phyloP scores from a whole-genome alignment of 805 yeast genomes.

The Saccharomycopsis capsularis region DNA sequence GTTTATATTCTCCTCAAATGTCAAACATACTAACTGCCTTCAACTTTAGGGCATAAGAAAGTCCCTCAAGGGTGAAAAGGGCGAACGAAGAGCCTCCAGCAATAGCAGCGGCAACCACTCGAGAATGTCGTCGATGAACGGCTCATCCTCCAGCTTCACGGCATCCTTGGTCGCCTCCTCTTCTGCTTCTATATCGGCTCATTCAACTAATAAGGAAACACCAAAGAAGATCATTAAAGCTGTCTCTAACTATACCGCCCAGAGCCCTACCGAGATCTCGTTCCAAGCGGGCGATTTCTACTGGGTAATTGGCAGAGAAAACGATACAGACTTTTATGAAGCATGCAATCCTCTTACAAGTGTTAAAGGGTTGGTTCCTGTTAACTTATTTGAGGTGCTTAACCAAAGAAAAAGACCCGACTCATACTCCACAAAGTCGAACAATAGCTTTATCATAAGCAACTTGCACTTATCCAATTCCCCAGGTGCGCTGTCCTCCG shows the following conservation, averaged over 20 bases:
- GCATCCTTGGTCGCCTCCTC: conserved; percentile 16
- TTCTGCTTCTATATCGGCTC: conserved; percentile 9
- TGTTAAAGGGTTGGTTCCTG: conserved; percentile 81
- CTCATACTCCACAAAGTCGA: conserved; percentile 25
- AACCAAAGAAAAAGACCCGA: conserved; percentile 24
- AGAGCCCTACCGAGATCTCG: conserved; percentile 62
- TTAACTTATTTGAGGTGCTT: conserved; percentile 72
- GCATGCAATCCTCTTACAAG: conserved; percentile 82
- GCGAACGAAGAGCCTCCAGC: conserved; percentile 18
- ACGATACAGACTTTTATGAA: conserved; percentile 67
- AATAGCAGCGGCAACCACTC: conserved; percentile 14
- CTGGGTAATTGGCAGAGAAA: conserved; percentile 61
- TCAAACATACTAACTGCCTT: no score
- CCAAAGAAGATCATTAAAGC: conserved; percentile 86
- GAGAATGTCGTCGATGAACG: conserved; percentile 20
- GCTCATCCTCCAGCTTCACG: conserved; percentile 27
- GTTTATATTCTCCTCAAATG: no score
- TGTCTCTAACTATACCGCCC: conserved; percentile 51
- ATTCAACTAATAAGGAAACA: conserved; percentile 32
- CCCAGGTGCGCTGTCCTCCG: conserved; percentile 17
- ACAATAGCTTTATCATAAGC: conserved; percentile 24
- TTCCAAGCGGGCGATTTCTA: conserved; percentile 84
- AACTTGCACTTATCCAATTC: conserved; percentile 24
- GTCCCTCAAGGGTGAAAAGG: conserved; percentile 29
- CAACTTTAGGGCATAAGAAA: conserved; percentile 29